Evolutionary conservation across 352 stramenopile genomes (phyloP), one percentile per base, ranked within the genome.

Genomic region (Globisporangium cystogenes): DNA sequence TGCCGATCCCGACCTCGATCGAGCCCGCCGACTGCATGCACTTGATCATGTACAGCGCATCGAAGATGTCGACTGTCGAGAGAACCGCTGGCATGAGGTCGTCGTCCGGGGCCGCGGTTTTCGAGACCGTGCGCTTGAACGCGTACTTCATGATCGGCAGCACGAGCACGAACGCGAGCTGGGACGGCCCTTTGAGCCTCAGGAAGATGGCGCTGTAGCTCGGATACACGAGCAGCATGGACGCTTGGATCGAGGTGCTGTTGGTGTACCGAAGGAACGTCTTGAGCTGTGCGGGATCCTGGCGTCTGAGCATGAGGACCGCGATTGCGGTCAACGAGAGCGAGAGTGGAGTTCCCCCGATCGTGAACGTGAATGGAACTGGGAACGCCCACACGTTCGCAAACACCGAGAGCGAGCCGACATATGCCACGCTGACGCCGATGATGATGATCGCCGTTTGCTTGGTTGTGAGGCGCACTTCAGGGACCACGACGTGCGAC

Each of bases 1-100:
- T 8, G 12, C 37, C 49, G 3, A 37, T 10, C 0, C 37, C 18
- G 14, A 55, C 39, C 10, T 27, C 7, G 20, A 49, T 7, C 14
- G 39, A 40, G 7, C 40, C 50, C 0, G 26, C 14, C 0, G 50
- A 55, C 23, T 55, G 50, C 50, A 55, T 55, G 29, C 50, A 48
- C 14, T 48, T 77, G 21, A 37, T 62, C 16, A 48, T 57, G 18
- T 77, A 74, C 16, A 73, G 64, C 23, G 57, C 71, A 0, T 73
- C 65, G 4, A 62, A 50, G 18, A 70, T 56, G n/a, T 70, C 62
- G 45, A 71, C 39, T 21, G 42, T 70, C 1, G 35, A 55, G 0
- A 3, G 33, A 1, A 48, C 8, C 5, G 39, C 26, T 0, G 11
- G 27, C 1, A 24, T 20, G 40, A 42, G 33, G 26, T 49, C 50